Conservation (phyloP, 805 yeast species). For the Kluyveromyces nonfermentans region DNA sequence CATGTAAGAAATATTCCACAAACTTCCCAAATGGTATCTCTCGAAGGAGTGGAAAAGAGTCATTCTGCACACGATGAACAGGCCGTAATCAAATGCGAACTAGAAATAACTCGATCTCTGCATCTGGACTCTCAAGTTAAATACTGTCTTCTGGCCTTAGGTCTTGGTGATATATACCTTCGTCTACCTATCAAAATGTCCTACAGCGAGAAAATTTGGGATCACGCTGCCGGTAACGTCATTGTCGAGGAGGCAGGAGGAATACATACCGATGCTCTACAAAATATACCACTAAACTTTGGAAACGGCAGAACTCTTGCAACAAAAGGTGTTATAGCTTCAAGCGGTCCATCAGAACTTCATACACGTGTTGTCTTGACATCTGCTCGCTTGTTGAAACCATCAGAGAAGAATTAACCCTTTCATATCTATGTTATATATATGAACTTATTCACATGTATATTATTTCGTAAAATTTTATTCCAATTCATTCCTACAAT, state of each 20-base stretch:
- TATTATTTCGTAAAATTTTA: no score
- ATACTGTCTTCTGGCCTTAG: constrained; percentile 83
- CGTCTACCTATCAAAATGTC: constrained; percentile 70
- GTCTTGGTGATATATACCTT: constrained; percentile 86
- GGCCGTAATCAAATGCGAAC: constrained; percentile 51
- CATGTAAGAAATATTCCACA: constrained; percentile 34
- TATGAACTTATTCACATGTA: no score
- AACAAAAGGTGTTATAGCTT: constrained; percentile 92
- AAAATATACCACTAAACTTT: constrained; percentile 67
- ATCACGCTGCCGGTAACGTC: constrained; percentile 93
- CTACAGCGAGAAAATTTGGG: constrained; percentile 96
- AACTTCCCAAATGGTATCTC: constrained; percentile 22
- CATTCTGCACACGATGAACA: constrained; percentile 91
- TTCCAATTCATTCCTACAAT: no score
- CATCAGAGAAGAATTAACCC: neutral
- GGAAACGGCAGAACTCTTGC: constrained; percentile 72
- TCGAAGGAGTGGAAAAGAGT: constrained; percentile 89
- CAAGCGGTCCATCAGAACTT: constrained; percentile 30
- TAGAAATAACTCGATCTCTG: constrained; percentile 58
- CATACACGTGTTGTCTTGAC: constrained; percentile 20
- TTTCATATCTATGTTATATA: no score
- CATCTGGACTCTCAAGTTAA: constrained; percentile 94
- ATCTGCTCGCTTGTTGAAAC: constrained; percentile 8
- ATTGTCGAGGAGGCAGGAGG: constrained; percentile 90
- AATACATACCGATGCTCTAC: constrained; percentile 65